Evolutionary conservation across 108 stramenopile genomes (phyloP).

Genomic region (Cylindrotheca fusiformis): DNA sequence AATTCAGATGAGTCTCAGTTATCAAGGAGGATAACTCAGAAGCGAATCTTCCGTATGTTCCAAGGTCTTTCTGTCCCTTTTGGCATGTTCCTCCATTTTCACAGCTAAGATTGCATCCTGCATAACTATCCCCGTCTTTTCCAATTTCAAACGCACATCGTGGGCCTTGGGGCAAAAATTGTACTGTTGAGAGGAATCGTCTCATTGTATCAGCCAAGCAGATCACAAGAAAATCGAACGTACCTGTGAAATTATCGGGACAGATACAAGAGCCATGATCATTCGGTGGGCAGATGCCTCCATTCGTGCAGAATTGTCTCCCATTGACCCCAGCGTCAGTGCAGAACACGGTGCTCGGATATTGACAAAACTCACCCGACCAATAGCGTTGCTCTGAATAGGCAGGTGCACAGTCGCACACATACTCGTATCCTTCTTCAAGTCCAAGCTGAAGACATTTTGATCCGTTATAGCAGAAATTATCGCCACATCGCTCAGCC

Average conservation of each 20-base stretch:
- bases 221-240: neutral
- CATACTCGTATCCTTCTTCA: neutral
- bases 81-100: conserved; percentile 10
- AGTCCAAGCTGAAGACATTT: neutral
- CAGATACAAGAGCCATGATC: neutral
- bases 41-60: conserved; percentile 1
- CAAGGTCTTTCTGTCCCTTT: conserved; percentile 3
- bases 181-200: neutral
- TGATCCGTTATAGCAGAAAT: neutral
- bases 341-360: neutral
- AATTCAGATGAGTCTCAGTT: neutral
- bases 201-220: neutral
- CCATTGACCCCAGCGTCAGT: neutral
- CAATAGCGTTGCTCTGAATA: neutral
- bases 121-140: neutral
- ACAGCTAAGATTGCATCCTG: conserved; percentile 1
- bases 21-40: neutral
- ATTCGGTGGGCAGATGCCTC: neutral
- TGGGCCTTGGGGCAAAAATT: neutral
- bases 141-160: neutral
- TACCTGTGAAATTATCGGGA: neutral
- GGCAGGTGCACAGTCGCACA: conserved; percentile 3
- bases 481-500: neutral
- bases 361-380: neutral
- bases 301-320: neutral